Conservation (phyloP, 768 basidiomycete genomes). For the Mrakia blollopis region DNA sequence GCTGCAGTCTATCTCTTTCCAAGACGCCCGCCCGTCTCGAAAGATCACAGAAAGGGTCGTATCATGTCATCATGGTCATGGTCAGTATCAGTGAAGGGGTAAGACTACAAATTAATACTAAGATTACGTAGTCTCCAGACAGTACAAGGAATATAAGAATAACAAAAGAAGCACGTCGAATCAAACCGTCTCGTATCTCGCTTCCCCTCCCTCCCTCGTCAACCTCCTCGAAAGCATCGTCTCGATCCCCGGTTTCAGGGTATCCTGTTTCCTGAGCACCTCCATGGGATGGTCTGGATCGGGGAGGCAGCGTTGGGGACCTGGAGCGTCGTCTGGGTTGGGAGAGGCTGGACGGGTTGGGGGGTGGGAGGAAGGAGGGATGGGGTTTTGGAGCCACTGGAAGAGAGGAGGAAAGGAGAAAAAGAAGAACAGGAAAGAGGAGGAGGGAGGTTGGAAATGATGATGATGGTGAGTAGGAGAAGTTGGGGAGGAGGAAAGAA, state of each 20-base stretch:
- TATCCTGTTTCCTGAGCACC: slow-evolving; percentile 25
- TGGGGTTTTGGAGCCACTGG: slow-evolving; percentile 19
- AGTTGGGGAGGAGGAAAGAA: not conserved
- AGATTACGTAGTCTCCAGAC: no score
- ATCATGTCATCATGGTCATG: no score
- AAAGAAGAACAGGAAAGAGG: not conserved
- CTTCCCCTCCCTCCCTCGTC: slow-evolving; percentile 4
- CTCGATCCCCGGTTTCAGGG: slow-evolving; percentile 11
- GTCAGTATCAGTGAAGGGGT: no score
- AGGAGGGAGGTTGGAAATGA: not conserved
- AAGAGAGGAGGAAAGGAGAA: not conserved
- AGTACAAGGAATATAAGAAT: no score
- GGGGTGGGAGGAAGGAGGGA: slow-evolving; percentile 2
- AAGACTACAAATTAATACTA: no score
- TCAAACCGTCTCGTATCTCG: not conserved
- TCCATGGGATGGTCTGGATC: slow-evolving; percentile 29
- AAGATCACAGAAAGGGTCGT: no score
- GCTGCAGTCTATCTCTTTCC: no score
- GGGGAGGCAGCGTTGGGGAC: not conserved
- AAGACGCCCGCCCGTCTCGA: no score
- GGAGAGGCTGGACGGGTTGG: slow-evolving; percentile 13
- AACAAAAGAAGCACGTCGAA: no score
- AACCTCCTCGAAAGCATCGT: not conserved
- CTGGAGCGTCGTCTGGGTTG: not conserved
- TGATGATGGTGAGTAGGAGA: no score